Base-by-base conservation (phyloP, 148 eudicot genomes). In the Chenopodium quinoa region DNA sequence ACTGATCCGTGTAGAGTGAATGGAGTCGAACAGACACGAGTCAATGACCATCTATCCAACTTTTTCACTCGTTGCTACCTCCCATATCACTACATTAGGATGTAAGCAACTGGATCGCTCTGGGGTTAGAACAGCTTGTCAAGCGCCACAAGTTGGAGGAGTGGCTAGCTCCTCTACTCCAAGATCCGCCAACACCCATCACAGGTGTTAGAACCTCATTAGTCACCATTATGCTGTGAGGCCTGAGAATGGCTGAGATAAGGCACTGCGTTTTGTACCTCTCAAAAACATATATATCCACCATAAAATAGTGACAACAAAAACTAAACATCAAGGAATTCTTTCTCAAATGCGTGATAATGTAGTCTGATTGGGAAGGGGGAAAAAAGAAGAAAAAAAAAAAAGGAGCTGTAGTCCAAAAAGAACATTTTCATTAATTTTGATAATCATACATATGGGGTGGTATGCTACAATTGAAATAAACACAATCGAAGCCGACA, bases 361-460 rank as follows among this genome's bases (percentile, higher is more conserved):
- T 66, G 6, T 25, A 12, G 17, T 66, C 4, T 25, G 70, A 66
- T 13, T 14, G 5, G 34, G 4, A 70, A 16, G 3, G 34, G n/a
- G 2, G 17, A 3, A 0, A 31, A 68, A 32, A 14, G 7, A 31
- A 32, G 2, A 1, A 31, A 6, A 32, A 5, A 32, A 5, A 25
- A 4, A 14, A 29, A 34, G 47, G 9, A 34, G 16, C 17, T 4
- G 62, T 56, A 56, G 19, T 14, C 62, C 16, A 62, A 1, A 22
- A 62, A 46, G 37, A 74, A 48, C 37, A 74, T 52, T 80, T 60
- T 80, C 70, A 71, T 80, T 69, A 54, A 56, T 27, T 27, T 71
- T 14, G 47, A 77, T 56, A 71, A 58, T 73, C 69, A 75, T 78
- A 78, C 78, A 74, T 23, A 74, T 16, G 67, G 82, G 78, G 54